Conservation (phyloP, 2,329 filamentous ascomycete genomes). For the Tolypocladium album region DNA sequence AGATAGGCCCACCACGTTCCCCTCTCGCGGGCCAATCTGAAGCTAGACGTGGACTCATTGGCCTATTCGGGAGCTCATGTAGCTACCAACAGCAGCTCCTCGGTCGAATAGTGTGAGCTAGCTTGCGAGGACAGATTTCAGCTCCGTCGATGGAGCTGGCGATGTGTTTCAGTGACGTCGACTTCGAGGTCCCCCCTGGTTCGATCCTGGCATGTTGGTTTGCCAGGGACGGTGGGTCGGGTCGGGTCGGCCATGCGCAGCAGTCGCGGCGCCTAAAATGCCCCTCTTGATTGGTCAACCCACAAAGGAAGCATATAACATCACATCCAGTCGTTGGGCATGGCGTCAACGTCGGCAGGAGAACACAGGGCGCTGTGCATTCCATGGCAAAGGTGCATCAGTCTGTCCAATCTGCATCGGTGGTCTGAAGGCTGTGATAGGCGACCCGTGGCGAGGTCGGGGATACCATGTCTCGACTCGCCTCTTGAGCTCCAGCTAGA, state of each 20-base stretch:
- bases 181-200: not conserved
- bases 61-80: not conserved
- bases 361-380: not conserved
- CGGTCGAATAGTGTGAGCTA: not conserved
- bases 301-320: constrained; percentile 7
- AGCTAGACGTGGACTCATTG: not conserved
- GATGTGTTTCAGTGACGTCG: not conserved
- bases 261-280: constrained; percentile 18
- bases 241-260: constrained; percentile 13
- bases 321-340: constrained; percentile 10
- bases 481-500: not conserved
- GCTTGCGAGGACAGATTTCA: not conserved
- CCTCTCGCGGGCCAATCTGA: not conserved
- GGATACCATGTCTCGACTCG: not conserved
- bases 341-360: not conserved
- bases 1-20: not conserved
- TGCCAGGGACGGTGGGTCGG: constrained; percentile 10
- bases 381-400: not conserved
- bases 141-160: not conserved
- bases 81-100: not conserved
- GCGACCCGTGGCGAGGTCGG: not conserved
- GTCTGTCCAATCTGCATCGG: not conserved
- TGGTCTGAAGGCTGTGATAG: not conserved
- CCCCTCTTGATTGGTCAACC: constrained; percentile 12
- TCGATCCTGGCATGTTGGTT: not conserved